Evolutionary conservation across 257 asterid species (phyloP), one percentile per base, ranked within the genome.

Genomic region (Nicotiana tabacum): DNA sequence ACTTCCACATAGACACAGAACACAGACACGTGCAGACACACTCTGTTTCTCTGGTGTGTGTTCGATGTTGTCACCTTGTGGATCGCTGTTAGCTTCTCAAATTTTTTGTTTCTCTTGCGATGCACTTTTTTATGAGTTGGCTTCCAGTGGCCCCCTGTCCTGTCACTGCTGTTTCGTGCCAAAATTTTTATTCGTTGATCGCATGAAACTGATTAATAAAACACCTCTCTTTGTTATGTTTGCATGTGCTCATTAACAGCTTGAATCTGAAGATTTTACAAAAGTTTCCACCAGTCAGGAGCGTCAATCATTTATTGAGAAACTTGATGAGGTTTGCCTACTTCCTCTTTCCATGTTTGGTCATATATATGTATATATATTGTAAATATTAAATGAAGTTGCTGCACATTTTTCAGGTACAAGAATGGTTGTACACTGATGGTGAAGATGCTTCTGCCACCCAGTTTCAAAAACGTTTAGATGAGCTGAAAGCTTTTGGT

Each of bases 391-490:
- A 29, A 76, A 27, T 51, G 64, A 33, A 66, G 62, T 37, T 76
- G 64, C 66, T 48, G 58, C 83, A 67, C 77, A 27, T 88, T 64
- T 81, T 86, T 85, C 90, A 96, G 99, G 98, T 89, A 76, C 96
- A 96, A 89, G 99, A 96, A 29, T 96, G 99, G 99, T 84, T 96
- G 89, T 96, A 96, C 85, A 93, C 96, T 86, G 99, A 96, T 86
- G 99, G 98, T 82, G 99, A 96, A 90, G 99, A 96, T 89, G 99
- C 98, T 84, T 90, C 97, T 87, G 98, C 97, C 68, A 62, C 91
- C 84, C 95, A 94, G 84, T 96, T 96, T 86, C 88, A 93, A 89
- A 90, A 92, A 86, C 97, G 89, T 69, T 87, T 94, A 83, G 96
- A 96, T 83, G 88, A 78, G 89, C 85, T 96, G 90, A 94, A 93